Conservation (phyloP, 495 filamentous ascomycete genomes). For the Parathielavia appendiculata region DNA sequence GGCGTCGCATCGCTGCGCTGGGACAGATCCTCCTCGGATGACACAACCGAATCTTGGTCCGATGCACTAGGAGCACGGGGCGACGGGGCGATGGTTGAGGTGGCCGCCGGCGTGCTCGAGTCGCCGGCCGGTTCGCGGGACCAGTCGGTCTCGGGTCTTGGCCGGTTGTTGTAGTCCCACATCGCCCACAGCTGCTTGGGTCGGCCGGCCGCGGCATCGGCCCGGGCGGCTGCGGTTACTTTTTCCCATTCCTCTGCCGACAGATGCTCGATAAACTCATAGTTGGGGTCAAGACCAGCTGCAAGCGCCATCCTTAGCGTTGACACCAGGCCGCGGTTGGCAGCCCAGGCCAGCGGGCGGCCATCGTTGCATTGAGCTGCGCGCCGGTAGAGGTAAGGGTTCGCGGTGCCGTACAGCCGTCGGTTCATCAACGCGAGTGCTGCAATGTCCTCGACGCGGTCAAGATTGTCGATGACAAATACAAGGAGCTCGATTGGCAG, state of each 20-base stretch:
- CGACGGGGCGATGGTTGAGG: constrained; percentile 19
- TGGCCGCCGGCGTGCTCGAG: constrained; percentile 15
- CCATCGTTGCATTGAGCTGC: constrained; percentile 16
- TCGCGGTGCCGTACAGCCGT: constrained; percentile 22
- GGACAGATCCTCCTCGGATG: constrained; percentile 17
- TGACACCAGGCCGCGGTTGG: constrained; percentile 21
- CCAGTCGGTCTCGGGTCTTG: constrained; percentile 15
- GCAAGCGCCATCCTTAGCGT: constrained; percentile 26
- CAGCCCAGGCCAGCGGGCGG: constrained; percentile 31
- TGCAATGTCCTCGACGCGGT: constrained; percentile 24
- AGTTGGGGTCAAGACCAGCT: constrained; percentile 26
- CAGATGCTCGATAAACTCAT: constrained; percentile 22
- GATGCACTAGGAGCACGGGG: constrained; percentile 7
- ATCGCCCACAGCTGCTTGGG: constrained; percentile 16
- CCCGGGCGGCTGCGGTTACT: constrained; percentile 5
- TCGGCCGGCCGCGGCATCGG: constrained; percentile 5
- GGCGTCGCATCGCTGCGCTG: constrained; percentile 11
- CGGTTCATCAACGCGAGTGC: constrained; percentile 23
- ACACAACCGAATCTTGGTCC: constrained; percentile 18
- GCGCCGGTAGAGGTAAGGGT: constrained; percentile 27
- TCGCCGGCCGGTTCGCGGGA: constrained; percentile 23
- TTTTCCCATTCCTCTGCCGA: constrained; percentile 19
- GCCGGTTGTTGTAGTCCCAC: constrained; percentile 23
- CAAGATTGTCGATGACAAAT: constrained; percentile 27
- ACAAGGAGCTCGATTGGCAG: constrained; percentile 30